Base-by-base conservation (phyloP, 345 rosid genomes). In the Salix dunnii region DNA sequence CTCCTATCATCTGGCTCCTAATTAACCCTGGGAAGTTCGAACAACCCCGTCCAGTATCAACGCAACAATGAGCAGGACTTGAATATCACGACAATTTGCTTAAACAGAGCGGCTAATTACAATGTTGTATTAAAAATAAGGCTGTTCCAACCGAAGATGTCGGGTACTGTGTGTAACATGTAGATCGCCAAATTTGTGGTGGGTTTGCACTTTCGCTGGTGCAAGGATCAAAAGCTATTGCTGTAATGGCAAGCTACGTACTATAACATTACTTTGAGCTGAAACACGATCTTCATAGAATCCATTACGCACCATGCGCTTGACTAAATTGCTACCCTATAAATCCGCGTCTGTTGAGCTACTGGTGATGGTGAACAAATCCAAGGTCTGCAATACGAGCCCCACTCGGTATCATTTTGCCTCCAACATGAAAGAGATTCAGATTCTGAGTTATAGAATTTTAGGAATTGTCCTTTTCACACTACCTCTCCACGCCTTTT, bases 331-430 rank as follows among this genome's bases (percentile, higher is more conserved):
- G 62, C 28, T 23, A 23, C 36, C 16, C 6, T 11, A 35, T 33
- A 1, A 13, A 18, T 11, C 14, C 1, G 20, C 14, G 13, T 27
- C 12, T 17, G 4, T 40, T 17, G 7, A 28, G 67, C 60, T 42
- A 18, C 53, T 36, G 43, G 70, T 63, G 58, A 74, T 74, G 40
- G 63, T 61, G 64, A 21, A 33, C 65, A 72, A 35, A 23, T 73
- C 13, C 68, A 61, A 35, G 53, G 21, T 18, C 31, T 23, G 76
- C 33, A 48, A 20, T n/a, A 68, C 67, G 36, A 64, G 42, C 68
- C 81, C 80, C 78, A 62, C 72, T 23, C 21, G 9, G n/a, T 18
- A 81, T 81, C 70, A 40, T 36, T 68, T 5, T 78, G 78, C 72
- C 72, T 74, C 65, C 7, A 43, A 30, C 67, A 48, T 77, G 77